phyloP scores from a whole-genome alignment of 169 alveolate genomes.

The Plasmodium adleri region DNA sequence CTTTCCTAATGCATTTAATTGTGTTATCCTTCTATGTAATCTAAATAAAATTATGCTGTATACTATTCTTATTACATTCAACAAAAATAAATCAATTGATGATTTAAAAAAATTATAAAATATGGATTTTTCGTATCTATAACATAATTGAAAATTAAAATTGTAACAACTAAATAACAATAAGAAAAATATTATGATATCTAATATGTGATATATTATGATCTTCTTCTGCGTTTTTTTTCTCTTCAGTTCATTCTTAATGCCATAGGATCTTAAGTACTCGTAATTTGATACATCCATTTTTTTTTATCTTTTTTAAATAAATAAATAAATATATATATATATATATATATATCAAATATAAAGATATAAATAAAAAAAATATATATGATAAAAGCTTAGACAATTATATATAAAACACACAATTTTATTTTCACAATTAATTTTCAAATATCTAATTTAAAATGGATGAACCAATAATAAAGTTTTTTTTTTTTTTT shows the following conservation, averaged over 20 bases:
- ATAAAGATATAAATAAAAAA: too few species aligned
- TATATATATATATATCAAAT: too few species aligned
- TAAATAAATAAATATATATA: too few species aligned
- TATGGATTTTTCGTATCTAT: slow-evolving; percentile 12
- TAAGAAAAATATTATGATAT: slow-evolving; percentile 10
- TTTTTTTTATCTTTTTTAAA: not conserved
- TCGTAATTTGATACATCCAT: slow-evolving; percentile 64
- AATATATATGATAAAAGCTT: too few species aligned
- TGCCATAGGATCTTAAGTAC: slow-evolving; percentile 38
- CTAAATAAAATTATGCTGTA: slow-evolving; percentile 11
- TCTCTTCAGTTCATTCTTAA: slow-evolving; percentile 40
- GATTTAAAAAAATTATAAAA: slow-evolving; percentile 55
- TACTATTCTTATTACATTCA: slow-evolving; percentile 19
- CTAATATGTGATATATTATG: slow-evolving; percentile 48
- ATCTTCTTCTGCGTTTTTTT: slow-evolving; percentile 15
- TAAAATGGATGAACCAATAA: too few species aligned
- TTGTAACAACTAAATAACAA: slow-evolving; percentile 40
- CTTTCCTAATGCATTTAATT: slow-evolving; percentile 14
- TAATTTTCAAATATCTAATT: too few species aligned
- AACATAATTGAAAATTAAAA: slow-evolving; percentile 10
- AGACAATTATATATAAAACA: too few species aligned
- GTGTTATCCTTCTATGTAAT: slow-evolving; percentile 7
- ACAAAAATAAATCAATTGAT: slow-evolving; percentile 15
- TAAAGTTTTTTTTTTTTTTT: too few species aligned
- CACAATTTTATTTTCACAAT: too few species aligned